A percentile compares a stretch with the other conserved stretches of the same genome.
These are phyloP conservation scores for Penicillium sp. DNA, from an alignment of 2,329 filamentous ascomycete genomes.

Conservation along the genomic window DNA sequence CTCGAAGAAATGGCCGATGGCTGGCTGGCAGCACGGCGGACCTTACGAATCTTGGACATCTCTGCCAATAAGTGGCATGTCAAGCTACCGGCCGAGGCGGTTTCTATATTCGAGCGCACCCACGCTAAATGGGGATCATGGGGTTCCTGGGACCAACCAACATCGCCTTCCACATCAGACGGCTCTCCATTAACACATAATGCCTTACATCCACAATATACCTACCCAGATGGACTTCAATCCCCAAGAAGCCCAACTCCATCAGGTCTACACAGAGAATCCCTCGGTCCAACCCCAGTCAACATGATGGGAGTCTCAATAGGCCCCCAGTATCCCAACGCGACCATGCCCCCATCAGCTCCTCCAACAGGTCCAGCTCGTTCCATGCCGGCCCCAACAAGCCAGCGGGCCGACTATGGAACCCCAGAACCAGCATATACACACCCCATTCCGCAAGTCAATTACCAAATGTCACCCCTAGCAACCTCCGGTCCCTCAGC, in stretches of 20 bases:
- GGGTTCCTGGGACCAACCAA: constrained; percentile 46
- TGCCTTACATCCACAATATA: background rate
- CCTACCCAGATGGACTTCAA: background rate
- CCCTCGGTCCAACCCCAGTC: constrained; percentile 5
- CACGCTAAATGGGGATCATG: constrained; percentile 79
- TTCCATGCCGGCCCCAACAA: constrained; percentile 17
- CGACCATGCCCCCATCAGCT: constrained; percentile 18
- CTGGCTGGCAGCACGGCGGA: constrained; percentile 86
- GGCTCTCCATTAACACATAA: constrained; percentile 24
- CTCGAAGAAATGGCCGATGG: constrained; percentile 94
- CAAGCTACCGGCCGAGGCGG: constrained; percentile 80
- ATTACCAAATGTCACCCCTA: constrained; percentile 17
- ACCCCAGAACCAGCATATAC: constrained; percentile 37
- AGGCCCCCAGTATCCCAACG: constrained; percentile 15
- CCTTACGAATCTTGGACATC: constrained; percentile 80
- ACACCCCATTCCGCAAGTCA: constrained; percentile 23
- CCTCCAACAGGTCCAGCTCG: constrained; percentile 21
- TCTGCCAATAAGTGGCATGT: constrained; percentile 88
- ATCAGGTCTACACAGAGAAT: constrained; percentile 6
- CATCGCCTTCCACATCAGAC: constrained; percentile 32
- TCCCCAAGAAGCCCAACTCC: constrained; percentile 11
- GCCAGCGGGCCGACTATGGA: constrained; percentile 21
- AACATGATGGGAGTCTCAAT: constrained; percentile 11
- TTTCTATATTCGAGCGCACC: constrained; percentile 71
- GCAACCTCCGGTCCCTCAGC: constrained; percentile 1